Conservation (phyloP, 768 basidiomycete species). For the Cystobasidium tubakii region DNA sequence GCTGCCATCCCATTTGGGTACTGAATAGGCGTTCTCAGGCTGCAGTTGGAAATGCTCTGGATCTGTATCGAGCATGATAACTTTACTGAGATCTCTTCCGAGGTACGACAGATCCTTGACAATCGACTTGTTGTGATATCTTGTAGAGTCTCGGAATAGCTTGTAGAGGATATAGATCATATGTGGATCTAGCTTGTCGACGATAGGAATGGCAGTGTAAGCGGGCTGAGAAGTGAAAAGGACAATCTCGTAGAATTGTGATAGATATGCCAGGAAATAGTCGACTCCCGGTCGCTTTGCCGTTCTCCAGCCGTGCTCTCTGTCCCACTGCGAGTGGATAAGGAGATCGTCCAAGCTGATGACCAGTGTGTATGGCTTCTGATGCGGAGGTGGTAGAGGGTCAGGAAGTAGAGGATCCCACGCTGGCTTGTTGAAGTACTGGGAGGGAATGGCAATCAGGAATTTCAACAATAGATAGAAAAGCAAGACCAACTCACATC, state of each 20-base stretch:
- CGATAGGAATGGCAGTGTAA: slow-evolving; percentile 82
- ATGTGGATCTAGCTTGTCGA: slow-evolving; percentile 92
- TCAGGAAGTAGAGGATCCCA: slow-evolving; percentile 89
- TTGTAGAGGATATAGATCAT: slow-evolving; percentile 79
- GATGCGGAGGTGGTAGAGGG: slow-evolving; percentile 70
- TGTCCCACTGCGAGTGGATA: slow-evolving; percentile 88
- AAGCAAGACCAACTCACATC: no score
- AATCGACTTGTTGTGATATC: slow-evolving; percentile 69
- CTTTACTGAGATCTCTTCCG: slow-evolving; percentile 86
- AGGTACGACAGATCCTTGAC: slow-evolving; percentile 96
- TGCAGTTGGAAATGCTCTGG: slow-evolving; percentile 70
- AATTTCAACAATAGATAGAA: no score
- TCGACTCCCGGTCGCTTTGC: slow-evolving; percentile 97
- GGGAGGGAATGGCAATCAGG: no score
- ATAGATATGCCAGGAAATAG: slow-evolving; percentile 94
- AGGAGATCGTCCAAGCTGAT: slow-evolving; percentile 87
- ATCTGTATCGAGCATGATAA: slow-evolving; percentile 77
- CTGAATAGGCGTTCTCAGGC: slow-evolving; percentile 77
- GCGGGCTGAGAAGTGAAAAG: slow-evolving; percentile 84
- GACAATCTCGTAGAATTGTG: slow-evolving; percentile 96
- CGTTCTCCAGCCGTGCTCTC: slow-evolving; percentile 90
- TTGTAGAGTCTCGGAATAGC: slow-evolving; percentile 87
- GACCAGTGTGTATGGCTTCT: slow-evolving; percentile 85
- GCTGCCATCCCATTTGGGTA: slow-evolving; percentile 81
- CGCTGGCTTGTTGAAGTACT: slow-evolving; percentile 89